Evolutionary conservation across 129 eudicot genomes (phyloP).

Genomic region (Chrysanthemum seticuspe): DNA sequence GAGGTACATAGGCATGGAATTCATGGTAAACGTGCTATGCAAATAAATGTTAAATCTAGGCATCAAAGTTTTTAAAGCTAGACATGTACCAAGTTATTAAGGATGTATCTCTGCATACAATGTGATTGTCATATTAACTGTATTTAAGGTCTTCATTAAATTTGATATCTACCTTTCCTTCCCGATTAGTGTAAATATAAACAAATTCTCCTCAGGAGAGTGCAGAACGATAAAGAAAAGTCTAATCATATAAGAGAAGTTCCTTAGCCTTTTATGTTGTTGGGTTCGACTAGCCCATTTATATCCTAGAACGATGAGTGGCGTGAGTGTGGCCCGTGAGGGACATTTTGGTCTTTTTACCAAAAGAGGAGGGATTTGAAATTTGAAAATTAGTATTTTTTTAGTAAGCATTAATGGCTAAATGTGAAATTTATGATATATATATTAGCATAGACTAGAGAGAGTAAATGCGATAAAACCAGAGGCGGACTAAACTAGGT

Average conservation of each 20-base stretch:
- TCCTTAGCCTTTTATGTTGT: conserved; percentile 14
- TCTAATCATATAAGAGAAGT: no score
- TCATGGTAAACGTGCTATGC: conserved; percentile 5
- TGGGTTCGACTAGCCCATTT: background rate
- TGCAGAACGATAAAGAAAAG: no score
- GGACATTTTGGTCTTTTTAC: conserved; percentile 32
- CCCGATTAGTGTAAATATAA: no score
- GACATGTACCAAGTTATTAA: background rate
- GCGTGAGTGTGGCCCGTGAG: conserved; percentile 9
- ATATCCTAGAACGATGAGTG: background rate
- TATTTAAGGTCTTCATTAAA: no score
- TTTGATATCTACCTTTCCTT: no score
- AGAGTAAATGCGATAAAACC: background rate
- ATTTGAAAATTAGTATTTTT: background rate
- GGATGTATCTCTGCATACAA: no score
- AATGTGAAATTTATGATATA: conserved; percentile 10
- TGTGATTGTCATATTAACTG: no score
- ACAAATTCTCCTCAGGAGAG: no score
- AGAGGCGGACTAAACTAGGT: conserved; percentile 26
- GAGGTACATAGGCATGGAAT: background rate
- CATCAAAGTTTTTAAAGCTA: background rate
- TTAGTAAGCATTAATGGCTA: conserved; percentile 1
- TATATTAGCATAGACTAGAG: conserved; percentile 18
- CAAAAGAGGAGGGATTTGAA: background rate
- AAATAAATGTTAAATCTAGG: conserved; percentile 5